Conservation (phyloP, 768 basidiomycete species). For the Russula ochroleuca region DNA sequence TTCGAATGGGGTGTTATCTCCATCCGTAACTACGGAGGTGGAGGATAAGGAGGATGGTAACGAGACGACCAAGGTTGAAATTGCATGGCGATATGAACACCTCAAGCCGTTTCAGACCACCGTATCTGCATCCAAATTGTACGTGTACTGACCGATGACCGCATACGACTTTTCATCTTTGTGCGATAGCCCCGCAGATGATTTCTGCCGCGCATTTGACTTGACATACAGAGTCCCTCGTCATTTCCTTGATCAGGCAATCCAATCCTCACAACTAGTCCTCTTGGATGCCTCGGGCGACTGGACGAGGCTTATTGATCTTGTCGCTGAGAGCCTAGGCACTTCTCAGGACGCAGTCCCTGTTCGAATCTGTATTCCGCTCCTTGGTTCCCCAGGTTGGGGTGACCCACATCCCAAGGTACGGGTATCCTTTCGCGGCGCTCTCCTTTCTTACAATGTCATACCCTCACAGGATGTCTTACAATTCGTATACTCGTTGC, state of each 20-base stretch:
- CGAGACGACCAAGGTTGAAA: slow-evolving; percentile 67
- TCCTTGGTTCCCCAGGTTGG: slow-evolving; percentile 49
- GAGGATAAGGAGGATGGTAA: slow-evolving; percentile 39
- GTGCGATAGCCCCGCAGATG: slow-evolving; percentile 45
- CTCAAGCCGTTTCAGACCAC: slow-evolving; percentile 93
- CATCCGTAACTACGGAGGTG: slow-evolving; percentile 33
- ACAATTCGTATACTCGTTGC: slow-evolving; percentile 66
- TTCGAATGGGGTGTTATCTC: slow-evolving; percentile 34
- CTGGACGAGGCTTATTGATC: slow-evolving; percentile 9
- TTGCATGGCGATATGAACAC: slow-evolving; percentile 95
- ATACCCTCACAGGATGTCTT: slow-evolving; percentile 48
- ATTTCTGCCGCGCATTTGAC: slow-evolving; percentile 71
- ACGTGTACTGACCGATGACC: slow-evolving; percentile 34
- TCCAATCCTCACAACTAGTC: slow-evolving; percentile 18
- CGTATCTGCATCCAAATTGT: slow-evolving; percentile 48
- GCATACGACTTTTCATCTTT: slow-evolving; percentile 16
- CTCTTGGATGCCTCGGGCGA: slow-evolving; percentile 14
- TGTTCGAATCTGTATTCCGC: slow-evolving; percentile 26
- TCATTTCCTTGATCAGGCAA: slow-evolving; percentile 37
- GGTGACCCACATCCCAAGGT: slow-evolving; percentile 59
- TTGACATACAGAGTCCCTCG: slow-evolving; percentile 59
- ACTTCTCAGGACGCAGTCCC: slow-evolving; percentile 23
- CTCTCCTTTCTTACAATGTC: slow-evolving; percentile 3
- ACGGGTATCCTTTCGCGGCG: slow-evolving; percentile 29
- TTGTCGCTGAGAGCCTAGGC: slow-evolving; percentile 17